These are phyloP conservation scores for Lachnellula hyalina DNA, from an alignment of 2,329 filamentous ascomycete genomes.

Conservation along the genomic window DNA sequence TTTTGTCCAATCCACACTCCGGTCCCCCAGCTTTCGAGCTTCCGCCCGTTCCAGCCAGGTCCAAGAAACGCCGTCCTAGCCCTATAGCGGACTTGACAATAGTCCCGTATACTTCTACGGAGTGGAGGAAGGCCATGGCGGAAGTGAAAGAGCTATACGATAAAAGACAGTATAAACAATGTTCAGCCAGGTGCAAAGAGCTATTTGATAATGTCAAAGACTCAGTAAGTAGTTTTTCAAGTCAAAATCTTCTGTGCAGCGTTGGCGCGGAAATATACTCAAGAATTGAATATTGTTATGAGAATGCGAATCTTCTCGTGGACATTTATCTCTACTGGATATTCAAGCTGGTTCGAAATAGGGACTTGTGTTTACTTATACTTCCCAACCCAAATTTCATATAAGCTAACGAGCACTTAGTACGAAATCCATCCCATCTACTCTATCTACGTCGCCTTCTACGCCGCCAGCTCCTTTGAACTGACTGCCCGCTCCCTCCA, in stretches of 20 bases:
- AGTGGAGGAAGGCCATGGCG: constrained; percentile 28
- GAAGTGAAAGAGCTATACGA: constrained; percentile 28
- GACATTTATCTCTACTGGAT: too few relatives aligned
- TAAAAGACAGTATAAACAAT: constrained; percentile 28
- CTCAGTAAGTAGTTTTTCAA: constrained; percentile 20
- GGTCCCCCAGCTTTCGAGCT: constrained; percentile 2
- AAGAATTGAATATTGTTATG: too few relatives aligned
- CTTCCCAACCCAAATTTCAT: background rate
- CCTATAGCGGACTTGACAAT: constrained; percentile 18
- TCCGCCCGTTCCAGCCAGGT: background rate
- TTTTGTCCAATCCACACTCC: background rate
- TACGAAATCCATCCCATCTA: constrained; percentile 26
- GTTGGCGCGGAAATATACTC: too few relatives aligned
- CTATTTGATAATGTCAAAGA: constrained; percentile 26
- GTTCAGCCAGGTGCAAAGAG: constrained; percentile 25
- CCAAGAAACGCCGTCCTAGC: constrained; percentile 10
- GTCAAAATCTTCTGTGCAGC: background rate
- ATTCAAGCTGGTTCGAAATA: too few relatives aligned
- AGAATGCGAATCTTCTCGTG: too few relatives aligned
- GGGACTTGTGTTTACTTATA: too few relatives aligned
- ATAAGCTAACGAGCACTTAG: constrained; percentile 11
- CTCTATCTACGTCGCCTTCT: constrained; percentile 30
- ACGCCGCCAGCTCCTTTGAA: constrained; percentile 27
- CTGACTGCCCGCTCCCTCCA: constrained; percentile 23
- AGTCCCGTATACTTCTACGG: constrained; percentile 23